Evolutionary conservation across 495 filamentous ascomycete species (phyloP).

Genomic region (Patellaria atrata): DNA sequence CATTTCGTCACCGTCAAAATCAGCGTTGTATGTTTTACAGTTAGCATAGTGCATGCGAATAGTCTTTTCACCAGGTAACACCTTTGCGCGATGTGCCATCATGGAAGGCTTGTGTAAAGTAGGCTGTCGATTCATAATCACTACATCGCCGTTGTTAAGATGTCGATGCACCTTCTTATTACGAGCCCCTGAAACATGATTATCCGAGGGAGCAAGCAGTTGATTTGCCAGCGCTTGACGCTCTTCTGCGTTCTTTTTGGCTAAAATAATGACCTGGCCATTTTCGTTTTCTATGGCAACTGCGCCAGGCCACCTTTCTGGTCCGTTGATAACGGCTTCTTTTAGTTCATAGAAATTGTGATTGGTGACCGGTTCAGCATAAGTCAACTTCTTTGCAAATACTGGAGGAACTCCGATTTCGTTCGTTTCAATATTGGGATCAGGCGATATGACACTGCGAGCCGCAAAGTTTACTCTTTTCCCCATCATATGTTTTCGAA

Average conservation of each 20-base stretch:
- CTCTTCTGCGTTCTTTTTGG: slow-evolving; percentile 73
- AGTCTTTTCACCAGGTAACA: slow-evolving; percentile 85
- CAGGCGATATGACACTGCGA: slow-evolving; percentile 93
- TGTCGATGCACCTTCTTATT: slow-evolving; percentile 97
- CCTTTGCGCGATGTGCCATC: slow-evolving; percentile 90
- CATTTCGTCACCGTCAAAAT: slow-evolving; percentile 99
- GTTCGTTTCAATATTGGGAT: slow-evolving; percentile 96
- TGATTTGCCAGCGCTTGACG: slow-evolving; percentile 78
- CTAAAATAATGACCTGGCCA: slow-evolving; percentile 77
- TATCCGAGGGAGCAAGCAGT: slow-evolving; percentile 74
- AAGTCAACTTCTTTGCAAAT: slow-evolving; percentile 91
- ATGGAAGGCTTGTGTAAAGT: slow-evolving; percentile 99
- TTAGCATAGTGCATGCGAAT: slow-evolving; percentile 99
- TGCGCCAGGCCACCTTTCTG: slow-evolving; percentile 88
- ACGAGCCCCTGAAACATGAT: slow-evolving; percentile 54
- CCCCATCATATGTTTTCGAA: slow-evolving; percentile 99
- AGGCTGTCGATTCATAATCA: slow-evolving; percentile 99
- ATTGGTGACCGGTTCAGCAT: slow-evolving; percentile 90
- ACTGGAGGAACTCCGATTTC: slow-evolving; percentile 97
- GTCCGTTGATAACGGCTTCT: slow-evolving; percentile 90
- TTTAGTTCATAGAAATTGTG: slow-evolving; percentile 94
- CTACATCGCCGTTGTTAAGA: slow-evolving; percentile 88
- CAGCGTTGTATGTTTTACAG: slow-evolving; percentile 99
- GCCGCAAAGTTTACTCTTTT: slow-evolving; percentile 99
- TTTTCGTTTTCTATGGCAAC: slow-evolving; percentile 89